Evolutionary conservation across 176 grass and related monocot genomes (phyloP), one percentile per base, ranked within the genome.

Genomic region (bread wheat (Triticum aestivum)): DNA sequence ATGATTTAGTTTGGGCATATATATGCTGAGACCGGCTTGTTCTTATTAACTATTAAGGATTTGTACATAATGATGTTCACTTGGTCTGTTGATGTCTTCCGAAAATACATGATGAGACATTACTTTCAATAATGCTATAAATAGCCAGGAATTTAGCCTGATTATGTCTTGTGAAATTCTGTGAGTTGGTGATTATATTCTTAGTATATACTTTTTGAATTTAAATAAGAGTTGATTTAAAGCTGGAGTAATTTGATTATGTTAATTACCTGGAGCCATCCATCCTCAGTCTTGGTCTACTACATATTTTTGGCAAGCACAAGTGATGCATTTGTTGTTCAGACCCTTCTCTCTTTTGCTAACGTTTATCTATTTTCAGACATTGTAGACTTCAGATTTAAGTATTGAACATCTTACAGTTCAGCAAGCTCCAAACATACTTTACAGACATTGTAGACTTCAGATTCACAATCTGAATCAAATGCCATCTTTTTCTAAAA

Each of bases 261-360:
- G 30, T 26, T 38, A 69, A 37, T 4, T 59, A 76, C 79, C 74
- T 87, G 13, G 56, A 82, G 81, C 62, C 72, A 81, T 52, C 33
- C 23, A 69, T 54, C 33, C 8, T 18, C 17, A 78, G 42, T 73
- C 54, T 59, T 59, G 20, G 20, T 59, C 7, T 73, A 45, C n/a
- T 24, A 63, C 61, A 63, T 65, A 58, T 21, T 58, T 58, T 63
- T 61, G 38, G 61, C 29, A 44, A 56, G 67, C 11, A 13, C 12
- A 73, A 59, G 56, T 70, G 52, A 10, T 79, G 51, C 35, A 71
- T 88, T 89, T 83, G 35, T 77, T 61, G 26, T 63, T 79, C 75
- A 13, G n/a, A 3, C 72, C 42, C 21, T 42, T 35, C 69, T 23
- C 64, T 45, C 62, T 61, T 33, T 38, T 52, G 24, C 26, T 78